Evolutionary conservation across 257 asterid species (phyloP).

Genomic region (Ballota nigra): DNA sequence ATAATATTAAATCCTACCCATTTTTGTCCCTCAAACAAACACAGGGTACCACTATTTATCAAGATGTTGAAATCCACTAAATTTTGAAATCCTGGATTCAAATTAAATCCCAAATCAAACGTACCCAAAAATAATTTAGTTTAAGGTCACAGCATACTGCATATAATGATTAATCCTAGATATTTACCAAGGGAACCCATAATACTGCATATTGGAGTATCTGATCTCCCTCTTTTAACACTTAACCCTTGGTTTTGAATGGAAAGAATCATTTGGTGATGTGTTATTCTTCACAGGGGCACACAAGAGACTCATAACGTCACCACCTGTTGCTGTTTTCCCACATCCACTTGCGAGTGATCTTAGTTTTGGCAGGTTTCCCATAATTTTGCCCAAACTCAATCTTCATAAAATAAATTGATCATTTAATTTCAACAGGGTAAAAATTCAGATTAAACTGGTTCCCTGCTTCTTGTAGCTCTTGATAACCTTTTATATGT

Average conservation of each 20-base stretch:
- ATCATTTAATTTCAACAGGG: constrained; percentile 9
- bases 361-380: constrained; percentile 91
- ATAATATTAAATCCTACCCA: not conserved
- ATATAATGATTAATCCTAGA: not conserved
- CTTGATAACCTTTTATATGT: constrained; percentile 4
- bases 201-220: not conserved
- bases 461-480: constrained; percentile 19
- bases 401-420: constrained; percentile 5
- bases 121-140: not conserved
- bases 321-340: constrained; percentile 98
- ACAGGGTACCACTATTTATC: not conserved
- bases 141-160: not conserved
- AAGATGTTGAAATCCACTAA: too few species aligned
- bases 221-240: not conserved
- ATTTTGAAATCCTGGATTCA: not conserved
- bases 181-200: not conserved
- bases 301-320: constrained; percentile 79
- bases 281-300: constrained; percentile 53
- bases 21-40: too few species aligned
- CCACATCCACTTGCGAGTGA: constrained; percentile 98
- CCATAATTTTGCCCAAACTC: constrained; percentile 15
- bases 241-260: not conserved
- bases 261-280: constrained; percentile 22
- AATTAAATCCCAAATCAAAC: not conserved
- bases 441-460: not conserved